Evolutionary conservation across 2,329 filamentous ascomycete genomes (phyloP), one percentile per base, ranked within the genome.

Genomic region (Penicillium sp.): DNA sequence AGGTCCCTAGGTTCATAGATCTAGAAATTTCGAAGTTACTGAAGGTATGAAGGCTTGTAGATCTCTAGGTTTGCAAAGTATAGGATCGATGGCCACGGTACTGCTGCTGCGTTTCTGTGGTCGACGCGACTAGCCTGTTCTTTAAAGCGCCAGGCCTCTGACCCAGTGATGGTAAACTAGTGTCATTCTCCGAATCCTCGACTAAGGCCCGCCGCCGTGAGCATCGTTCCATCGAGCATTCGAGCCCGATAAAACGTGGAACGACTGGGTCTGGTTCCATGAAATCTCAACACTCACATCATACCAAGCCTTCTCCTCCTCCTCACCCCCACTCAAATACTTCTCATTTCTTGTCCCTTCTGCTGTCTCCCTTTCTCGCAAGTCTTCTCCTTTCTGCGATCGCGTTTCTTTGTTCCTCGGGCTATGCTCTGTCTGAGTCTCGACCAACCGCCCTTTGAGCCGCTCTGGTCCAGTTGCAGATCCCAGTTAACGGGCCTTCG

Each of bases 381-480:
- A 20, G 22, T 43, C 37, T 57, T 35, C 37, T 10, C 38, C 42
- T 58, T 41, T 35, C 34, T 22, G 31, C 4, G 14, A 50, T 43
- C 42, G 28, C 42, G 17, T 35, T 49, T 57, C 43, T 58, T 55
- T 43, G 43, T 57, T 51, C 22, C 31, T 25, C 41, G 58, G 53
- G 55, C 55, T 22, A 64, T 65, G 60, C 42, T 37, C 54, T 31
- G 20, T 41, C 20, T 37, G 7, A 39, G 20, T 39, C 34, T 37
- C 14, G 34, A 14, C 35, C 15, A 57, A 49, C 45, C n/a, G 34
- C 34, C 50, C 41, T 49, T 38, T 55, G 54, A 55, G 54, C 53
- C 42, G 31, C 49, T 60, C 20, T 50, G 58, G 61, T 49, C 63
- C 56, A 63, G 58, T 63, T 55, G 59, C 61, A 63, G 57, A 64